Evolutionary conservation across 192 early-diverging fungal genomes (phyloP), one percentile per base, ranked within the genome.

Genomic region (Rhizophagus sp.): DNA sequence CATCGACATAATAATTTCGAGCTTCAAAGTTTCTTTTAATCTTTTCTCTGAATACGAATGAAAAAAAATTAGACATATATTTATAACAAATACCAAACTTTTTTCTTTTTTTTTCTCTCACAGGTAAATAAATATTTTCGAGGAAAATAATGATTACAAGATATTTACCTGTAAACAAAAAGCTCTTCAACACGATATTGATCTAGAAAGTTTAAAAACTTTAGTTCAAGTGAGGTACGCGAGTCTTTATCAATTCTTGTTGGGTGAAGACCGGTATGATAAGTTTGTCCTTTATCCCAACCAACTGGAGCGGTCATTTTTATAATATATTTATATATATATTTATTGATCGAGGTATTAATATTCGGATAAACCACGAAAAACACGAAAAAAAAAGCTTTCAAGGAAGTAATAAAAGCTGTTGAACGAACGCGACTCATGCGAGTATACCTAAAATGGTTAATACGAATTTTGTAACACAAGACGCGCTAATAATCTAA

Each of bases 151-250:
- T 30, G 30, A 30, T 30, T 30, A 36, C 34, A 36, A 36, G 34
- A 36, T 36, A 41, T 6, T 41, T 81, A 94, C 92, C 92, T 92
- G 75, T 97, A 97, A 70, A 96, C 87, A 86, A 92, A 96, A 70
- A 91, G 88, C 79, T 94, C 93, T 84, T 93, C 94, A 73, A 96
- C 82, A 76, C 93, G 91, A 81, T 96, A 98, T 78, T 93, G 93
- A 69, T 94, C 89, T 80, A 98, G 88, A 85, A 98, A 98, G 57
- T 91, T 90, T 57, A 90, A 88, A 81, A 97, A 92, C 81, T 88
- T 82, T 73, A 90, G 84, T 81, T 94, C 92, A 68, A 91, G 64
- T 79, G 88, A 87, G 71, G 85, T 84, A 80, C 89, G 86, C 84
- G 89, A 85, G 27, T 90, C 82, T 78, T 87, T 87, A 76, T 85